Conservation (phyloP, 2,329 filamentous ascomycete genomes). For the Colletotrichum truncatum region DNA sequence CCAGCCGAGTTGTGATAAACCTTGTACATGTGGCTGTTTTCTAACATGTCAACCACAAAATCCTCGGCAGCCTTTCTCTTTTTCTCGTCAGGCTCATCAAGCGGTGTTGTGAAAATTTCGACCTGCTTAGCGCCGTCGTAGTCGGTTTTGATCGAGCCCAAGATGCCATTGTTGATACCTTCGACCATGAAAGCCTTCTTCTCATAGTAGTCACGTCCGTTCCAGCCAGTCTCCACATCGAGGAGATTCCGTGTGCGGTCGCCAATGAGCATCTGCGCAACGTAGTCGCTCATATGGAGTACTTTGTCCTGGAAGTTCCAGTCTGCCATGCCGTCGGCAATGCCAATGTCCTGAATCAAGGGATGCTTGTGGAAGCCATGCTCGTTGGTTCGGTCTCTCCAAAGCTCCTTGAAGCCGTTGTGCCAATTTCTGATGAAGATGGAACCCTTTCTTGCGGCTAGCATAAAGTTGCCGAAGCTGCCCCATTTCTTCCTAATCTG, state of each 20-base stretch:
- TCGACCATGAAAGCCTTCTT: slow-evolving; percentile 43
- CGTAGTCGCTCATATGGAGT: slow-evolving; percentile 44
- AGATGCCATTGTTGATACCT: slow-evolving; percentile 41
- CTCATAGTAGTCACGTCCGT: slow-evolving; percentile 43
- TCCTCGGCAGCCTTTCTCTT: slow-evolving; percentile 39
- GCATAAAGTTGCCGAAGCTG: slow-evolving; percentile 51
- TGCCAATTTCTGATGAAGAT: slow-evolving; percentile 55
- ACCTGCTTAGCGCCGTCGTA: slow-evolving; percentile 39
- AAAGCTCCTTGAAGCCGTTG: slow-evolving; percentile 44
- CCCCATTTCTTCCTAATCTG: slow-evolving; percentile 43
- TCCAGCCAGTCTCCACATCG: slow-evolving; percentile 40
- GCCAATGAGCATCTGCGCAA: slow-evolving; percentile 45
- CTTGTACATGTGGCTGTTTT: slow-evolving; percentile 47
- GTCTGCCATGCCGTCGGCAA: slow-evolving; percentile 40
- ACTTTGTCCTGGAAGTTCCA: slow-evolving; percentile 34
- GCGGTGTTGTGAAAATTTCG: slow-evolving; percentile 41
- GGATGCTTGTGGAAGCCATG: slow-evolving; percentile 43
- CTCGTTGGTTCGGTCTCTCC: slow-evolving; percentile 43
- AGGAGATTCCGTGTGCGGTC: slow-evolving; percentile 44
- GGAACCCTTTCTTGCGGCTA: slow-evolving; percentile 51
- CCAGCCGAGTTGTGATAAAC: slow-evolving; percentile 46
- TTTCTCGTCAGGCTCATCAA: slow-evolving; percentile 40
- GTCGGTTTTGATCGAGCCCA: slow-evolving; percentile 41
- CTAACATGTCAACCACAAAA: slow-evolving; percentile 43
- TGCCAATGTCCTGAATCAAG: slow-evolving; percentile 40